phyloP scores from a whole-genome alignment of 116 monocot genomes.

The Posidonia oceanica region DNA sequence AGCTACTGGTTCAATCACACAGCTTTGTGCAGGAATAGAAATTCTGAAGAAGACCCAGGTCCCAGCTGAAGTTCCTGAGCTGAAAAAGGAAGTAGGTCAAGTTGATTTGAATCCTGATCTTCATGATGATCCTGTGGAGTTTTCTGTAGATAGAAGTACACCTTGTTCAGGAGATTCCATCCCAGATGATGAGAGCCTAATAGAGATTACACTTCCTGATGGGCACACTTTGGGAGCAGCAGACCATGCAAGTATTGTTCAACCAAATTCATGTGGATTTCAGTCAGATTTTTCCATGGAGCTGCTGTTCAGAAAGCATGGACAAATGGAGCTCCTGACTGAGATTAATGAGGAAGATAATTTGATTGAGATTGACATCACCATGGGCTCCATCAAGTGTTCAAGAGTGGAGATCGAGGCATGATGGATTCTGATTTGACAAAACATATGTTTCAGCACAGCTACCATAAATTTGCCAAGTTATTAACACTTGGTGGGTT shows the following conservation, averaged over 20 bases:
- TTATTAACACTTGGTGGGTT: too few species aligned
- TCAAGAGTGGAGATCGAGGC: conserved; percentile 25
- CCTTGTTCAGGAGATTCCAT: conserved; percentile 18
- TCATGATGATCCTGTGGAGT: too few species aligned
- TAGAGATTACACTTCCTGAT: conserved; percentile 55
- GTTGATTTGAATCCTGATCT: too few species aligned
- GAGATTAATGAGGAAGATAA: conserved; percentile 77
- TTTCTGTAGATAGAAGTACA: too few species aligned
- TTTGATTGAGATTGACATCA: conserved; percentile 77
- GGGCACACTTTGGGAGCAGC: conserved; percentile 10
- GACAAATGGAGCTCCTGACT: conserved; percentile 42
- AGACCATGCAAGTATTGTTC: too few species aligned
- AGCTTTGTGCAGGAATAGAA: too few species aligned
- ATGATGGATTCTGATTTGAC: conserved; percentile 4
- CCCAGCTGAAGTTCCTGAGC: too few species aligned
- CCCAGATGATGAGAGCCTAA: conserved; percentile 67
- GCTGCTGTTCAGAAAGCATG: conserved; percentile 23
- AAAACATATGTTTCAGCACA: too few species aligned
- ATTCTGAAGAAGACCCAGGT: too few species aligned
- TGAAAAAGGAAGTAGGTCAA: too few species aligned
- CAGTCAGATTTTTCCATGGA: conserved; percentile 27
- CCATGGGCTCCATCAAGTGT: conserved; percentile 66
- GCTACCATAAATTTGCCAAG: too few species aligned
- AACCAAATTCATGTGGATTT: background rate
- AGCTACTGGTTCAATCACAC: too few species aligned